Conservation (phyloP, 2,329 filamentous ascomycete species). For the Aspergillus sp. region DNA sequence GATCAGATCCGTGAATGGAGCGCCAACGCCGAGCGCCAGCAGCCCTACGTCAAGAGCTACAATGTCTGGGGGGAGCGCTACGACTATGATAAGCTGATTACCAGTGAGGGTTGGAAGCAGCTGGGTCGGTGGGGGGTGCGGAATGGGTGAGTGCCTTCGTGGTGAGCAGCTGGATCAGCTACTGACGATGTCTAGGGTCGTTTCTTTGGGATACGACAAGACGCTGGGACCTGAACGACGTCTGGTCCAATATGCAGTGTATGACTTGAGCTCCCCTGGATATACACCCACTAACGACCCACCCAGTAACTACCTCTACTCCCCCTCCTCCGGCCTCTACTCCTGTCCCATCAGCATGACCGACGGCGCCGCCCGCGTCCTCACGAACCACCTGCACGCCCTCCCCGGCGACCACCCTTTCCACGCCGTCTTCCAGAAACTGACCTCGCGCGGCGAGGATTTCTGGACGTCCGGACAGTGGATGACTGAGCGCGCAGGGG, state of each 20-base stretch:
- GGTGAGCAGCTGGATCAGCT: too few species aligned
- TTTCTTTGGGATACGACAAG: slow-evolving; percentile 24
- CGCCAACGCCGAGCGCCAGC: slow-evolving; percentile 64
- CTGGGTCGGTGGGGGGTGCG: slow-evolving; percentile 34
- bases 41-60: slow-evolving; percentile 59
- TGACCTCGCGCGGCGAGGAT: slow-evolving; percentile 23
- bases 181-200: slow-evolving; percentile 17
- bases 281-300: not conserved
- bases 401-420: slow-evolving; percentile 9
- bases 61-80: slow-evolving; percentile 59
- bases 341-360: slow-evolving; percentile 66
- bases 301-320: slow-evolving; percentile 55
- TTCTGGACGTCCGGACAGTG: slow-evolving; percentile 72
- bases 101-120: slow-evolving; percentile 63
- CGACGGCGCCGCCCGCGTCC: slow-evolving; percentile 38
- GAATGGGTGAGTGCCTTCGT: slow-evolving; percentile 21
- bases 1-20: slow-evolving; percentile 28
- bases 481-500: slow-evolving; percentile 72
- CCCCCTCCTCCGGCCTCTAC: slow-evolving; percentile 58
- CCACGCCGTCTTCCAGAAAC: slow-evolving; percentile 7
- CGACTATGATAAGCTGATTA: slow-evolving; percentile 59
- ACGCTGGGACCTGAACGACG: slow-evolving; percentile 20
- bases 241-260: slow-evolving; percentile 29
- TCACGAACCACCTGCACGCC: slow-evolving; percentile 18
- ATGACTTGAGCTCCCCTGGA: not conserved